These are phyloP conservation scores for Vigna mungo DNA, from an alignment of 306 rosid genomes.

Conservation along the genomic window DNA sequence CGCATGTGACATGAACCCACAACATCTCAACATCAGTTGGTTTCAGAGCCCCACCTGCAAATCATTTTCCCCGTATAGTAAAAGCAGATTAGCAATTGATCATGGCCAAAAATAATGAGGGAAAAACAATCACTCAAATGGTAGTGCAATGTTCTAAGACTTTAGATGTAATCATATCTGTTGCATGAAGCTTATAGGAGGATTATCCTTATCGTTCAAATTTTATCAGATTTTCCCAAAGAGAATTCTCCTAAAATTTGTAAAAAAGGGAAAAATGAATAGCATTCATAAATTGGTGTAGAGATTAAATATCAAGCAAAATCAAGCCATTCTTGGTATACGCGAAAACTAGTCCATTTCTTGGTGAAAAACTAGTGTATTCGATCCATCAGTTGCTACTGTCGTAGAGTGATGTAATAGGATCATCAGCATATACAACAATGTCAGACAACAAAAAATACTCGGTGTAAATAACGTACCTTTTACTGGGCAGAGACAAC, in stretches of 20 bases:
- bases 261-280: slow-evolving; percentile 9
- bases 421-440: slow-evolving; percentile 16
- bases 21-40: slow-evolving; percentile 81
- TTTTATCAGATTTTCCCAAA: neutral
- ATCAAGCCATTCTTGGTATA: slow-evolving; percentile 27
- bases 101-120: neutral
- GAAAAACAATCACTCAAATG: neutral
- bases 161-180: slow-evolving; percentile 25
- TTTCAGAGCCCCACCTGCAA: slow-evolving; percentile 92
- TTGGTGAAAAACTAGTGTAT: slow-evolving; percentile 28
- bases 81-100: slow-evolving; percentile 30
- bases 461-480: slow-evolving; percentile 56
- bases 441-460: slow-evolving; percentile 26
- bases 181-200: slow-evolving; percentile 15
- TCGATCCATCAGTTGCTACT: slow-evolving; percentile 24
- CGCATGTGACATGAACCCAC: slow-evolving; percentile 95
- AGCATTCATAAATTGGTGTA: slow-evolving; percentile 21
- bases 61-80: slow-evolving; percentile 31
- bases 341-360: slow-evolving; percentile 15
- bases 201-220: slow-evolving; percentile 10
- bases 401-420: slow-evolving; percentile 19
- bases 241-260: slow-evolving; percentile 5
- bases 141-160: slow-evolving; percentile 18
- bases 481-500: slow-evolving; percentile 97
- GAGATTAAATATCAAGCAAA: neutral